Conservation (phyloP, 306 rosid genomes). For the Luffa acutangula region DNA sequence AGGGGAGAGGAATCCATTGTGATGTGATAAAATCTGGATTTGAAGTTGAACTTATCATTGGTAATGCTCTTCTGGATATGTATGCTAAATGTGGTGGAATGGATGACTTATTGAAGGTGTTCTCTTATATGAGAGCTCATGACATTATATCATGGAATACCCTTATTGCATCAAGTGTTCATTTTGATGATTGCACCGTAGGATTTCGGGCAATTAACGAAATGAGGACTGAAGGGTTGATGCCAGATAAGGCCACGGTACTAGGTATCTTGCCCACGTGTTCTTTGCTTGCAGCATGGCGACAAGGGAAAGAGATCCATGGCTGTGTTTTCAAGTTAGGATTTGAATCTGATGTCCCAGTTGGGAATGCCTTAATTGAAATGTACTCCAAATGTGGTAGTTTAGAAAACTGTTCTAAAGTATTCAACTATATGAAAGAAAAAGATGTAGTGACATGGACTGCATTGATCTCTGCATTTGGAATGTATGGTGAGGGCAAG, state of each 20-base stretch:
- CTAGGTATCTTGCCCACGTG: slow-evolving; percentile 23
- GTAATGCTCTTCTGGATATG: slow-evolving; percentile 23
- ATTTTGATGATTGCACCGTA: slow-evolving; percentile 14
- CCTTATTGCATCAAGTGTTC: slow-evolving; percentile 21
- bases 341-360: slow-evolving; percentile 31
- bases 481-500: slow-evolving; percentile 50
- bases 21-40: slow-evolving; percentile 20
- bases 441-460: slow-evolving; percentile 61
- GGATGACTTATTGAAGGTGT: slow-evolving; percentile 8
- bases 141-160: slow-evolving; percentile 28
- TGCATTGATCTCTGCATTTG: slow-evolving; percentile 53
- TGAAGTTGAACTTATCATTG: slow-evolving; percentile 11
- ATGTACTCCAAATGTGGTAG: slow-evolving; percentile 65
- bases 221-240: slow-evolving; percentile 23
- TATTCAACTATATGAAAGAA: slow-evolving; percentile 29
- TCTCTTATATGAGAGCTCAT: slow-evolving; percentile 19
- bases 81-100: slow-evolving; percentile 28
- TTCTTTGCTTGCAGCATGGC: slow-evolving; percentile 18
- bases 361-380: slow-evolving; percentile 59
- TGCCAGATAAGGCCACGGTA: slow-evolving; percentile 25
- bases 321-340: slow-evolving; percentile 37
- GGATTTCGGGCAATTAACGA: slow-evolving; percentile 11
- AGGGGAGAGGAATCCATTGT: slow-evolving; percentile 21
- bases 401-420: slow-evolving; percentile 31
- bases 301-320: slow-evolving; percentile 49